phyloP scores from a whole-genome alignment of 2,329 filamentous ascomycete genomes.

The Ophiosphaerella korrae region DNA sequence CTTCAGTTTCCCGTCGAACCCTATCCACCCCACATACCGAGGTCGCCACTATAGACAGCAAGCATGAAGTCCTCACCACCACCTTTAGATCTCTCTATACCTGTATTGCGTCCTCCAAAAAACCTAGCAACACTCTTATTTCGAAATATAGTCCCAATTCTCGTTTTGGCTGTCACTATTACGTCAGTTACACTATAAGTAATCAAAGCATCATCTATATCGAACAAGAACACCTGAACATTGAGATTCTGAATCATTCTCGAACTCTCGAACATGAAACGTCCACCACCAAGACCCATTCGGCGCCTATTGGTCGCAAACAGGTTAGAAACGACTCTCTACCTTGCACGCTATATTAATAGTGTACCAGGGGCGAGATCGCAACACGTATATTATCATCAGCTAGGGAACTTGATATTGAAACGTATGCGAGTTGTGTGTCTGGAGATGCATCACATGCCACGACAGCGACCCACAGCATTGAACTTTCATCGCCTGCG shows the following conservation, averaged over 20 bases:
- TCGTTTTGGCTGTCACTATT: too few species aligned
- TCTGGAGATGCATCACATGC: slow-evolving; percentile 62
- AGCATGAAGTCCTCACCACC: too few species aligned
- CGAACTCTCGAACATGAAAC: slow-evolving; percentile 17
- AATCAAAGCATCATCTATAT: too few species aligned
- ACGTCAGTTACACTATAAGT: too few species aligned
- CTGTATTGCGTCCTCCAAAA: too few species aligned
- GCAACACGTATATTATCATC: slow-evolving; percentile 65
- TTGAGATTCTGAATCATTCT: background rate
- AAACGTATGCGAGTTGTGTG: slow-evolving; percentile 63
- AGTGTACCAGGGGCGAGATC: slow-evolving; percentile 62
- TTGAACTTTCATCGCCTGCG: slow-evolving; percentile 57
- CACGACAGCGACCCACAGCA: slow-evolving; percentile 55
- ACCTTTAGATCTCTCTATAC: too few species aligned
- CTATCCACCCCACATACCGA: slow-evolving; percentile 2
- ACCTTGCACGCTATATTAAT: background rate
- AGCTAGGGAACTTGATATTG: slow-evolving; percentile 62
- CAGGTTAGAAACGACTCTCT: slow-evolving; percentile 44
- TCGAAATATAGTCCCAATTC: too few species aligned
- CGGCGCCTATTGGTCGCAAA: slow-evolving; percentile 60
- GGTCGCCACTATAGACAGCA: background rate
- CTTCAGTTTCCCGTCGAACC: slow-evolving; percentile 25
- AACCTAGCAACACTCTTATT: too few species aligned
- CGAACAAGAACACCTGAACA: too few species aligned
- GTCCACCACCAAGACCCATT: slow-evolving; percentile 46